Base-by-base conservation (phyloP, 1,284 basidiomycete species). In the Sporisorium graminicola region DNA sequence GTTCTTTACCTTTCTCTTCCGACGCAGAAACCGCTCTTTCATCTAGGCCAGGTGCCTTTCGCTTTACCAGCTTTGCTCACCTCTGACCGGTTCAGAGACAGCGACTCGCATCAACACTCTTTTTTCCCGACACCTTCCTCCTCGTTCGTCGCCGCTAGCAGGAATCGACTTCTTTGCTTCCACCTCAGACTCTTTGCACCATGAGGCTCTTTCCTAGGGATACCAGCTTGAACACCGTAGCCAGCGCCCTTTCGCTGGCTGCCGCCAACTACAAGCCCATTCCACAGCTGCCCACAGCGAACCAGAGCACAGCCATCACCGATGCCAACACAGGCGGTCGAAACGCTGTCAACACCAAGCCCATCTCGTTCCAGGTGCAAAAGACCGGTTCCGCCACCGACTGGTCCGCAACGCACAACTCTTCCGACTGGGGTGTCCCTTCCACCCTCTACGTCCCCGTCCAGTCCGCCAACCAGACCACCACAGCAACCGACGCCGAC, bases 211-310 rank as follows among this genome's bases (percentile, higher is more conserved):
- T 75, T 22, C 60, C 77, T 1, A 53, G 79, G 16, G 74, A 77
- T 40, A 70, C 62, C 29, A 60, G 63, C 62, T 40, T 81, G 27
- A 73, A 59, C 46, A 52, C 76, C 8, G 52, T 85, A 33, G 83
- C 82, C 29, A 72, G 63, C 31, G 67, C 75, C 27, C 79, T 85
- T 2, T 83, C 82, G 29, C 71, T 85, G 24, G 79, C 75, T n/a
- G 58, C 77, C 10, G 84, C 84, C 51, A 83, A 84, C 68, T 85
- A 85, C 77, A 85, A 85, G 73, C 84, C 84, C 18, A 76, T 81
- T 22, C 84, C 84, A 5, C 78, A 80, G 58, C 57, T 81, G 2
- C 70, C 78, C 1, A 60, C 54, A 5, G 54, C 70, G 40, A 71
- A 66, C 40, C 58, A 74, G 37, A 58, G 46, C 31, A 35, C 43